A percentile compares a stretch with the other conserved stretches of the same genome.
phyloP scores from a whole-genome alignment of 2,329 filamentous ascomycete species.

The Fusarium sp. region DNA sequence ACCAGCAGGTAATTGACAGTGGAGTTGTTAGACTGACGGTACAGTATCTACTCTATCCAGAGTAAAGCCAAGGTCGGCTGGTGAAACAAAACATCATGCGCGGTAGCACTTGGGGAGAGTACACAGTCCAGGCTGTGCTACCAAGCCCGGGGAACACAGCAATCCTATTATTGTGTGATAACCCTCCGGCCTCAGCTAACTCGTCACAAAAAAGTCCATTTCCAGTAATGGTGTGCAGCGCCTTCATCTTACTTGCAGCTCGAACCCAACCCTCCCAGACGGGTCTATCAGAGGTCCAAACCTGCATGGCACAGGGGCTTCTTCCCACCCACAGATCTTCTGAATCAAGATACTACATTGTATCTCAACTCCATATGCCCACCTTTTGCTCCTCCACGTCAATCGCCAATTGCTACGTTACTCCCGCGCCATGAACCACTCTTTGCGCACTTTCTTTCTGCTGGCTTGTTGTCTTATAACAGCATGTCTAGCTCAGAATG shows the following conservation, averaged over 20 bases:
- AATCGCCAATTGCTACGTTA: not conserved
- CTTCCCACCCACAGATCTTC: not conserved
- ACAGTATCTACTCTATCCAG: not conserved
- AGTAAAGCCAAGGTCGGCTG: not conserved
- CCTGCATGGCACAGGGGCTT: not conserved
- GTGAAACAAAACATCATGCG: not conserved
- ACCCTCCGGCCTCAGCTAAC: not conserved
- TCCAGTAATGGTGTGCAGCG: not conserved
- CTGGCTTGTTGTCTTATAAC: not conserved
- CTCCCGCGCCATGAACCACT: not conserved
- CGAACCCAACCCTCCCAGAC: not conserved
- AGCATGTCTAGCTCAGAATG: not conserved
- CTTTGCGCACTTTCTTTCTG: not conserved
- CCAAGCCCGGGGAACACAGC: not conserved
- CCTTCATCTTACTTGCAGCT: not conserved
- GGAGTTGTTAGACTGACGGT: not conserved
- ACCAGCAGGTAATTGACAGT: not conserved
- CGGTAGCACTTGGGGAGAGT: not conserved
- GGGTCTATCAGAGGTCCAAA: not conserved
- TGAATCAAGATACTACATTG: not conserved
- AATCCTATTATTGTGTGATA: not conserved
- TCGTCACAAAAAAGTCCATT: not conserved
- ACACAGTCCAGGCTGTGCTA: not conserved
- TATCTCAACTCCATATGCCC: not conserved
- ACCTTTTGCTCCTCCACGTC: not conserved